Conservation (phyloP, 2,329 filamentous ascomycete genomes). For the Magnaporthales sp. region DNA sequence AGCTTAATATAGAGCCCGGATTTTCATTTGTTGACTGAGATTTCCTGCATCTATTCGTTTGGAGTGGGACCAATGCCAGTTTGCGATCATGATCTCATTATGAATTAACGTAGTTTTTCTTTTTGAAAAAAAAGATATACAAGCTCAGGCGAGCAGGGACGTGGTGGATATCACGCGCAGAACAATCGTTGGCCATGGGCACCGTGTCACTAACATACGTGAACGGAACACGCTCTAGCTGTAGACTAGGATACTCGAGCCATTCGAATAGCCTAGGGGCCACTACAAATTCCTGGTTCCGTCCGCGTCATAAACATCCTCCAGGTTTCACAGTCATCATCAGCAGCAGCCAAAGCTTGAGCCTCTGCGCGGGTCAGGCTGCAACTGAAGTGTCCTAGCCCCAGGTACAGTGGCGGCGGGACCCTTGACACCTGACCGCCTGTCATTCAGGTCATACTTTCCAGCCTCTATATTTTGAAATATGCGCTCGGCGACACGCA, state of each 20-base stretch:
- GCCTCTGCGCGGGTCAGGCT: background rate
- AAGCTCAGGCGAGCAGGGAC: background rate
- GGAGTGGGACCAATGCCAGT: background rate
- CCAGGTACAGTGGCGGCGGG: conserved; percentile 30
- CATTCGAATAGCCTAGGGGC: background rate
- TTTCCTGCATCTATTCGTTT: background rate
- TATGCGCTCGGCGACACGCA: conserved; percentile 89
- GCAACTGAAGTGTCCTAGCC: background rate
- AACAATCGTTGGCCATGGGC: background rate
- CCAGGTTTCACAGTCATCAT: background rate
- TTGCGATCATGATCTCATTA: conserved; percentile 1
- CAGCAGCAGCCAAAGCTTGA: background rate
- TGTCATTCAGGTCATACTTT: conserved; percentile 88
- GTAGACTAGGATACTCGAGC: background rate
- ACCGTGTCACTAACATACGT: background rate
- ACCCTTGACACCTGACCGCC: conserved; percentile 84
- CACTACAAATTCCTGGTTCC: no score
- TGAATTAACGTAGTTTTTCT: background rate
- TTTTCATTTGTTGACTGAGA: background rate
- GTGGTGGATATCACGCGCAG: background rate
- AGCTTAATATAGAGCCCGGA: background rate
- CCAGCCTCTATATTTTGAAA: conserved; percentile 95
- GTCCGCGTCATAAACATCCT: background rate
- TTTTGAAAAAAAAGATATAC: background rate
- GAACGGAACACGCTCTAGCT: background rate